A percentile compares a stretch with the other conserved stretches of the same genome.
phyloP scores from a whole-genome alignment of 2,329 filamentous ascomycete genomes.

The Dactylellina cionopaga region DNA sequence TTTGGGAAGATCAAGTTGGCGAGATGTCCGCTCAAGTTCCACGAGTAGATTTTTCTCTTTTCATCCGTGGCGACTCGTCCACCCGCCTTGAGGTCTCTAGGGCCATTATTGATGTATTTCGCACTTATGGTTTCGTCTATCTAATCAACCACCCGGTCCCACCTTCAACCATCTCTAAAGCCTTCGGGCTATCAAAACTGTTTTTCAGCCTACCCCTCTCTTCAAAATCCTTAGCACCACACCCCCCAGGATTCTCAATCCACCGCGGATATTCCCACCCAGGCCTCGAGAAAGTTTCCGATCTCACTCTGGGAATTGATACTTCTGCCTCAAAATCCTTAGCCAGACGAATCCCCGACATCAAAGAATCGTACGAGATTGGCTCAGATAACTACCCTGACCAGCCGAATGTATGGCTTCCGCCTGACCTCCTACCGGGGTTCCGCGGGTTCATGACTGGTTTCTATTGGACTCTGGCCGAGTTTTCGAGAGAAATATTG shows the following conservation, averaged over 20 bases:
- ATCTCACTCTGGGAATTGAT: conserved; percentile 43
- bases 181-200: conserved; percentile 30
- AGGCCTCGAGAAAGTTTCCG: conserved; percentile 63
- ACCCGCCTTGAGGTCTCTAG: conserved; percentile 16
- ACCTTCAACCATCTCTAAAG: conserved; percentile 20
- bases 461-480: conserved; percentile 63
- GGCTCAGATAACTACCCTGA: conserved; percentile 60
- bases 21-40: conserved; percentile 25
- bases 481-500: conserved; percentile 60
- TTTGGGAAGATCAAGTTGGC: not conserved
- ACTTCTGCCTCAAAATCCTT: not conserved
- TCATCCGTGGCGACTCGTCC: conserved; percentile 12
- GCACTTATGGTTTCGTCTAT: conserved; percentile 40
- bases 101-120: conserved; percentile 29
- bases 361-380: conserved; percentile 62
- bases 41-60: conserved; percentile 36
- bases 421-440: conserved; percentile 59
- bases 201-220: conserved; percentile 33
- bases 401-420: conserved; percentile 63
- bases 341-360: conserved; percentile 25
- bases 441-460: conserved; percentile 61
- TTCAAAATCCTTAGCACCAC: conserved; percentile 25
- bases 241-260: conserved; percentile 56
- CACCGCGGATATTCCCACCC: conserved; percentile 65
- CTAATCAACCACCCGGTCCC: conserved; percentile 26